phyloP scores from a whole-genome alignment of 805 yeast genomes.

The Wickerhamiella cacticola region DNA sequence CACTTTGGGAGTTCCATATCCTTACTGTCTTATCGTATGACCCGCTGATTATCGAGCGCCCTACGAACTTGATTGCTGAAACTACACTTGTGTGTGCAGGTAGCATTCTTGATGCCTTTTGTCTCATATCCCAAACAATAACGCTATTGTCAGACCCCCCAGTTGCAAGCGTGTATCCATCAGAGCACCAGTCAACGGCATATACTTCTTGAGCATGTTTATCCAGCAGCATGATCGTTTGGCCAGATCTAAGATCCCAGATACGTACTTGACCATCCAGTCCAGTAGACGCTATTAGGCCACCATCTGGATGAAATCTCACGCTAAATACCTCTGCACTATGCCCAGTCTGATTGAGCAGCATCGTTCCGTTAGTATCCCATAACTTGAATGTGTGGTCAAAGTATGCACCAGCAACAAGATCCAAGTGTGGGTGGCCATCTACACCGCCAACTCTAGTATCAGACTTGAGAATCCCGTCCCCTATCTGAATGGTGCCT shows the following conservation, averaged over 20 bases:
- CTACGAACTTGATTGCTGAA: slow-evolving; percentile 48
- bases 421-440: slow-evolving; percentile 52
- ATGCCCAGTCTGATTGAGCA: slow-evolving; percentile 78
- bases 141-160: slow-evolving; percentile 76
- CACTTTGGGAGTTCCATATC: slow-evolving; percentile 39
- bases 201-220: slow-evolving; percentile 68
- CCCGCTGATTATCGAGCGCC: slow-evolving; percentile 37
- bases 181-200: slow-evolving; percentile 58
- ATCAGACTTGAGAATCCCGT: slow-evolving; percentile 47
- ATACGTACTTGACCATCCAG: slow-evolving; percentile 57
- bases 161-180: slow-evolving; percentile 65
- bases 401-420: slow-evolving; percentile 58
- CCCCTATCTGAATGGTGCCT: slow-evolving; percentile 56
- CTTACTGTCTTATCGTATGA: slow-evolving; percentile 63
- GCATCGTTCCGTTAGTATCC: slow-evolving; percentile 46
- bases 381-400: slow-evolving; percentile 84
- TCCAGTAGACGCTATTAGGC: slow-evolving; percentile 65
- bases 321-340: slow-evolving; percentile 54
- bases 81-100: slow-evolving; percentile 68
- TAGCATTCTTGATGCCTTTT: slow-evolving; percentile 36
- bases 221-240: slow-evolving; percentile 41
- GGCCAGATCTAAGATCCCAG: slow-evolving; percentile 84
- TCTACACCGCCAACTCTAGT: slow-evolving; percentile 47
- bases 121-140: slow-evolving; percentile 78
- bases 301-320: slow-evolving; percentile 52